These are phyloP conservation scores for Kazachstania bromeliacearum DNA, from an alignment of 805 yeast species.

Conservation along the genomic window DNA sequence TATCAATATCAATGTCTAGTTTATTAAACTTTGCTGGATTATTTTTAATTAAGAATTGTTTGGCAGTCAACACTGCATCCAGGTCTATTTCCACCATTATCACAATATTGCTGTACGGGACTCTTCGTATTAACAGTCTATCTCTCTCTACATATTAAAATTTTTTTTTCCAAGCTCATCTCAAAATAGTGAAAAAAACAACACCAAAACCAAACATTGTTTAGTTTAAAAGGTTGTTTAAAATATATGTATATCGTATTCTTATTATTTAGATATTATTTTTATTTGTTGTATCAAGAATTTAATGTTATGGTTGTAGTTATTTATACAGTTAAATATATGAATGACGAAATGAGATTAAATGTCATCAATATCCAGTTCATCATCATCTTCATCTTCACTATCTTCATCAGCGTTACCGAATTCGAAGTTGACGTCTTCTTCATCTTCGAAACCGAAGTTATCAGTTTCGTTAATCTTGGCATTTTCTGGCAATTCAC, in stretches of 20 bases:
- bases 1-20: not conserved
- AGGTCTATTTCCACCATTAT: too few relatives aligned
- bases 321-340: too few relatives aligned
- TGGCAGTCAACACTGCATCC: not conserved
- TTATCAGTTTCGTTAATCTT: slow-evolving; percentile 97
- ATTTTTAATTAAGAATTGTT: slow-evolving; percentile 1
- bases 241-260: too few relatives aligned
- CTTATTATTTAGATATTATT: too few relatives aligned
- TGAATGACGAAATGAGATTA: too few relatives aligned
- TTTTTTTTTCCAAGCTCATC: not conserved
- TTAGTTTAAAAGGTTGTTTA: too few relatives aligned
- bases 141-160: too few relatives aligned
- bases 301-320: too few relatives aligned
- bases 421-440: slow-evolving; percentile 95
- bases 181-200: not conserved
- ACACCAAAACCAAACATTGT: too few relatives aligned
- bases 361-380: slow-evolving; percentile 90
- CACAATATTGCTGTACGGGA: too few relatives aligned
- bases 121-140: too few relatives aligned
- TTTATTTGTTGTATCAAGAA: too few relatives aligned
- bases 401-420: slow-evolving; percentile 84
- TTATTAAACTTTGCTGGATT: slow-evolving; percentile 1
- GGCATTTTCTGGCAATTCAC: slow-evolving; percentile 95
- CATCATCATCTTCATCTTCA: slow-evolving; percentile 51
- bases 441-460: slow-evolving; percentile 92